These are phyloP conservation scores for Quercus berberidifolia DNA, from an alignment of 306 rosid genomes.

Conservation along the genomic window DNA sequence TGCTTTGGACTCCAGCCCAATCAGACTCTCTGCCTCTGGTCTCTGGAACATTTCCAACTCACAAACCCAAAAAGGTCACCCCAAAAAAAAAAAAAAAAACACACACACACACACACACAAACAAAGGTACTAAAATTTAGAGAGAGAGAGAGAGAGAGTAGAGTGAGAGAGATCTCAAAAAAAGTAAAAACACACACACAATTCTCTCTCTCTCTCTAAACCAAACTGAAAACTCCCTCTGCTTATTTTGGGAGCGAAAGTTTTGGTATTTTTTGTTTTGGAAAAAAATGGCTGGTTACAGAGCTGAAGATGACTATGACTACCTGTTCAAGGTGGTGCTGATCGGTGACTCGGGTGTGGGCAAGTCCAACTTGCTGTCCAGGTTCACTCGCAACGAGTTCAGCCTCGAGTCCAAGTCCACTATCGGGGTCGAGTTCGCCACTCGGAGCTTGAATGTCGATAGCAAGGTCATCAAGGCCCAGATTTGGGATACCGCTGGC, in stretches of 20 bases:
- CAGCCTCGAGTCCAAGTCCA: conserved; percentile 61
- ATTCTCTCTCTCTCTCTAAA: not conserved
- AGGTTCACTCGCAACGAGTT: conserved; percentile 57
- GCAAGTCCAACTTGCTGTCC: conserved; percentile 59
- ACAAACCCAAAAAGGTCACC: not conserved
- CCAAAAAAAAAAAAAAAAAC: not conserved
- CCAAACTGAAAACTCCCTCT: not conserved
- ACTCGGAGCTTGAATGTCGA: conserved; percentile 61
- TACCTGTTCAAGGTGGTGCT: conserved; percentile 53
- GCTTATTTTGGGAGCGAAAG: not conserved
- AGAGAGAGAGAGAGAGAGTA: not conserved
- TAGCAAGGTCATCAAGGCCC: conserved; percentile 50
- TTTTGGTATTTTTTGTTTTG: not conserved
- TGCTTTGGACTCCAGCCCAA: not conserved
- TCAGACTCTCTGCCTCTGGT: not conserved
- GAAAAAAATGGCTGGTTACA: conserved; percentile 47
- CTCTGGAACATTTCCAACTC: not conserved
- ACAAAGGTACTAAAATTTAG: not conserved
- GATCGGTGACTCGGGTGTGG: conserved; percentile 55
- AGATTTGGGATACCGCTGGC: conserved; percentile 65
- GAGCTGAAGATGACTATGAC: conserved; percentile 60
- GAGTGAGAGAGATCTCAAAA: not conserved
- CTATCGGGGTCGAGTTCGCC: conserved; percentile 61
- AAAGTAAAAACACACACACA: no score
- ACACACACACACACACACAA: no score